A percentile compares a stretch with the other conserved stretches of the same genome.
phyloP scores from a whole-genome alignment of 2,329 filamentous ascomycete genomes.

The Apiospora rasikravindrae region DNA sequence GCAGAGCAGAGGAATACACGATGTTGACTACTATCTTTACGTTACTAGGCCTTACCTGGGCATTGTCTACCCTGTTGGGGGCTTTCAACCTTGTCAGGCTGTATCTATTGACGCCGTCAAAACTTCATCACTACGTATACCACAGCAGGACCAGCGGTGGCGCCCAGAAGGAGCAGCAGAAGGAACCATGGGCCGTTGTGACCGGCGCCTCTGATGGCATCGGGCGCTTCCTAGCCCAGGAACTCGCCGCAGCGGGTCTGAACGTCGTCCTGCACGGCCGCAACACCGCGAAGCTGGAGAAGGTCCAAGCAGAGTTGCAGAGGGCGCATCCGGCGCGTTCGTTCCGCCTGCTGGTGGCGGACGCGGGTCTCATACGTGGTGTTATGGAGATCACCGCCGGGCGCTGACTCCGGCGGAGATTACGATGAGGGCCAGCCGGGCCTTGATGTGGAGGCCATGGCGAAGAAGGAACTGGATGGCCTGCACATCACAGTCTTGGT shows the following conservation, averaged over 20 bases:
- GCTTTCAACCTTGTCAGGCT: background rate
- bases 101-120: background rate
- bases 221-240: conserved; percentile 75
- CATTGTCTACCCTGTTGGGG: background rate
- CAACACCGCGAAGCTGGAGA: conserved; percentile 74
- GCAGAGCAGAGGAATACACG: background rate
- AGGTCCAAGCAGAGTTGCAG: conserved; percentile 60
- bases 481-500: background rate
- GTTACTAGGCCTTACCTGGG: background rate
- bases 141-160: background rate
- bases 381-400: background rate
- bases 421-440: background rate
- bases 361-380: background rate
- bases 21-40: background rate
- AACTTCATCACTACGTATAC: background rate
- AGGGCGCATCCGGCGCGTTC: conserved; percentile 18
- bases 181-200: conserved; percentile 22
- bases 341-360: background rate
- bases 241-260: conserved; percentile 83
- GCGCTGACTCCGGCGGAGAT: too few species aligned
- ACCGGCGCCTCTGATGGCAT: conserved; percentile 94
- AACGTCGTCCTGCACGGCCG: conserved; percentile 86
- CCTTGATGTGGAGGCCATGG: background rate
- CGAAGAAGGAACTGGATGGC: background rate
- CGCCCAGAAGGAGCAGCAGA: background rate